phyloP scores from a whole-genome alignment of 176 grass and related monocot species.

The Phoenix roebelenii region DNA sequence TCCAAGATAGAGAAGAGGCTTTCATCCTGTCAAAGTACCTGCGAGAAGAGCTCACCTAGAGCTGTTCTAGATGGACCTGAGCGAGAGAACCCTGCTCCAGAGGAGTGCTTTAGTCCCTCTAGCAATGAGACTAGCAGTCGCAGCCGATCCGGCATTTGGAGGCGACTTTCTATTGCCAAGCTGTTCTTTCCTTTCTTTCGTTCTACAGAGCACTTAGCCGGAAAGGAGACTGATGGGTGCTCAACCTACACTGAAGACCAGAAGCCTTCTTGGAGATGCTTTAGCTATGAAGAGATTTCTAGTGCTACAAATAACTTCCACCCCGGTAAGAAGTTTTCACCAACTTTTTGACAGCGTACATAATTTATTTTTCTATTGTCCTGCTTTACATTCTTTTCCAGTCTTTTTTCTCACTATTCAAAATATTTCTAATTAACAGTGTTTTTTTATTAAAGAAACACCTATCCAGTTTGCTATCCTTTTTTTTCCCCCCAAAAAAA shows the following conservation, averaged over 20 bases:
- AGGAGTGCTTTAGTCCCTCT: conserved; percentile 56
- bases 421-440: no score
- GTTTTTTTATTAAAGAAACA: no score
- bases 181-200: conserved; percentile 52
- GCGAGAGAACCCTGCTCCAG: conserved; percentile 27
- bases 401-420: no score
- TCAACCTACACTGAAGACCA: conserved; percentile 41
- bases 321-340: conserved; percentile 31
- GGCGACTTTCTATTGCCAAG: conserved; percentile 57
- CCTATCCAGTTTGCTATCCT: no score
- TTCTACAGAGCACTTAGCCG: conserved; percentile 25
- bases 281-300: conserved; percentile 66
- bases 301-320: conserved; percentile 65
- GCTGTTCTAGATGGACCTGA: conserved; percentile 57
- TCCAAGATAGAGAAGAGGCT: conserved; percentile 35
- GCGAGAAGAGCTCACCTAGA: conserved; percentile 67
- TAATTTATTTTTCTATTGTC: no score
- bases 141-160: conserved; percentile 51
- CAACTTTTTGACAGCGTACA: background rate
- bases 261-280: conserved; percentile 72
- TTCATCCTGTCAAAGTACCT: conserved; percentile 17
- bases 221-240: conserved; percentile 33
- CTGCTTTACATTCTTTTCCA: no score
- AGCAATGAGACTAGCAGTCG: conserved; percentile 34
- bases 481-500: no score